phyloP scores from a whole-genome alignment of 495 filamentous ascomycete species.

The Lepidopterella palustris region DNA sequence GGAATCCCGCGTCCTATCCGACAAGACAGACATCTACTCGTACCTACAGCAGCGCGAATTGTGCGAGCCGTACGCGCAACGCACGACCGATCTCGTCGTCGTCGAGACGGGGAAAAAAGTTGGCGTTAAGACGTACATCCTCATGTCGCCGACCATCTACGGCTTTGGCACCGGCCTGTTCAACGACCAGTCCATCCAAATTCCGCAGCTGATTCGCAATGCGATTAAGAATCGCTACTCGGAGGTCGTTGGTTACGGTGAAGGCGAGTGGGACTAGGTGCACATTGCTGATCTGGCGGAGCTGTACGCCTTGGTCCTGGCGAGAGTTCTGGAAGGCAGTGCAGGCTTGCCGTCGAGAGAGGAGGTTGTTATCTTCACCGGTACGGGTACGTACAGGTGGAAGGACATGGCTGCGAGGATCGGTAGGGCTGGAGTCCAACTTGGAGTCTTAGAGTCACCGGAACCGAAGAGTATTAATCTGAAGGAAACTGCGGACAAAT shows the following conservation, averaged over 20 bases:
- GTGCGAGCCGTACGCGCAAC: slow-evolving; percentile 38
- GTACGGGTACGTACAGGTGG: slow-evolving; percentile 40
- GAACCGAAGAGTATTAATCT: slow-evolving; percentile 34
- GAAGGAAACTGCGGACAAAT: slow-evolving; percentile 33
- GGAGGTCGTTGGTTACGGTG: slow-evolving; percentile 37
- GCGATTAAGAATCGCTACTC: slow-evolving; percentile 30
- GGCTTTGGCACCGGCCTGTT: slow-evolving; percentile 43
- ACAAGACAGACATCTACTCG: slow-evolving; percentile 40
- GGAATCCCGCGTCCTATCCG: slow-evolving; percentile 38
- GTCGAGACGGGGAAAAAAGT: slow-evolving; percentile 36
- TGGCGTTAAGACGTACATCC: slow-evolving; percentile 42
- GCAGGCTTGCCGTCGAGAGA: slow-evolving; percentile 38
- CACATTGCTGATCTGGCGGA: slow-evolving; percentile 44
- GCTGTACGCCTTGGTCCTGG: slow-evolving; percentile 36
- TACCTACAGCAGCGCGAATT: slow-evolving; percentile 38
- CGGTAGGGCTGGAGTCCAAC: slow-evolving; percentile 34
- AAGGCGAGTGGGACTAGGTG: slow-evolving; percentile 44
- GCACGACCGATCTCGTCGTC: slow-evolving; percentile 44
- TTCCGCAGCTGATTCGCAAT: slow-evolving; percentile 32
- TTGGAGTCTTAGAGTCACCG: slow-evolving; percentile 31
- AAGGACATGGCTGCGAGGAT: slow-evolving; percentile 35
- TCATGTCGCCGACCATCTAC: slow-evolving; percentile 47
- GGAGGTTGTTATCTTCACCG: slow-evolving; percentile 43
- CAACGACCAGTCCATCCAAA: slow-evolving; percentile 40
- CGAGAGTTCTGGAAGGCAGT: slow-evolving; percentile 17